Conservation (phyloP, 176 grass and related monocot genomes). For the Triticum dicoccoides region DNA sequence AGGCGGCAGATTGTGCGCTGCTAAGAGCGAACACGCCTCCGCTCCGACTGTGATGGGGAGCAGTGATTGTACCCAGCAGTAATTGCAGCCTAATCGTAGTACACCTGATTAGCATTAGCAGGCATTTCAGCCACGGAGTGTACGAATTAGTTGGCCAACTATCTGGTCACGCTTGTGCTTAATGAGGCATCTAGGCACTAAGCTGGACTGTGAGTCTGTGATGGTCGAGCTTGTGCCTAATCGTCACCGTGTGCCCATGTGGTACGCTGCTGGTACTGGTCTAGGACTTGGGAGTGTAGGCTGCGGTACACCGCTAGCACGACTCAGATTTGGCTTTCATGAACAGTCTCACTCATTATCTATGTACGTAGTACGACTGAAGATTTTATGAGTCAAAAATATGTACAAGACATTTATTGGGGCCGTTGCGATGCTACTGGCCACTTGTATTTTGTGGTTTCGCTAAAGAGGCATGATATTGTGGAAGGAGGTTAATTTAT, state of each 20-base stretch:
- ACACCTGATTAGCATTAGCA: neutral
- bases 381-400: neutral
- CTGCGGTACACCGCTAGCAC: neutral
- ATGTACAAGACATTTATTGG: neutral
- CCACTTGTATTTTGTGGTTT: neutral
- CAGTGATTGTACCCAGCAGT: neutral
- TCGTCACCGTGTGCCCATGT: neutral
- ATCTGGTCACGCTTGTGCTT: constrained; percentile 11
- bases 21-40: neutral
- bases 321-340: constrained; percentile 12
- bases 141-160: constrained; percentile 39
- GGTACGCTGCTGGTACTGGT: neutral
- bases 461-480: neutral
- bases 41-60: neutral
- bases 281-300: neutral
- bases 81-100: neutral
- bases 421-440: too few species aligned
- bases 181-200: constrained; percentile 13
- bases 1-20: neutral
- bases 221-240: neutral
- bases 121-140: constrained; percentile 11
- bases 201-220: neutral
- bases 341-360: neutral
- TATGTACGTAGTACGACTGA: neutral
- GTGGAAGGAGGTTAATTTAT: neutral